A percentile compares a stretch with the other conserved stretches of the same genome.
These are phyloP conservation scores for Singerocomus inundabilis DNA, from an alignment of 1,284 basidiomycete genomes.

Conservation along the genomic window DNA sequence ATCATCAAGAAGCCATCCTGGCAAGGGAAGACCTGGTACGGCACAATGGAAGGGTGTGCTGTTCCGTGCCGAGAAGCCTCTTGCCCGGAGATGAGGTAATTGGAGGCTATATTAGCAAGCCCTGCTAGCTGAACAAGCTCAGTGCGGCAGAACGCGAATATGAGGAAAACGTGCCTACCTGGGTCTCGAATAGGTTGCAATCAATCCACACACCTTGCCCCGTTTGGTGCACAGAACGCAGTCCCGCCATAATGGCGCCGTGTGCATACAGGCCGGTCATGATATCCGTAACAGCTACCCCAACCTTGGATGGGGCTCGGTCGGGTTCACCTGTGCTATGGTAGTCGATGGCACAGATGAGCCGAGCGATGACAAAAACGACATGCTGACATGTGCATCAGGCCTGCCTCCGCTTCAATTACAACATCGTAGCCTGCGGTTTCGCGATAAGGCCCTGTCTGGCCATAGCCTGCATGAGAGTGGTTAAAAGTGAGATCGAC, in stretches of 20 bases:
- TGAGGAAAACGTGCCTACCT: conserved; percentile 46
- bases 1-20: conserved; percentile 92
- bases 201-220: conserved; percentile 91
- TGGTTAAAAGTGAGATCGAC: conserved; percentile 5
- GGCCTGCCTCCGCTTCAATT: conserved; percentile 87
- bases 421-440: conserved; percentile 91
- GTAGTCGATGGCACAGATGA: conserved; percentile 10
- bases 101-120: conserved; percentile 90
- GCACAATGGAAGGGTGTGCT: conserved; percentile 87
- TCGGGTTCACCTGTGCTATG: conserved; percentile 85
- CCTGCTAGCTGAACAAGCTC: conserved; percentile 69
- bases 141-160: background rate
- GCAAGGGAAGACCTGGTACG: conserved; percentile 90
- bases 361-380: conserved; percentile 7
- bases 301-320: conserved; percentile 87
- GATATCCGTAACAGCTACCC: conserved; percentile 89
- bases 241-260: conserved; percentile 88
- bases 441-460: conserved; percentile 84
- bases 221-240: conserved; percentile 80
- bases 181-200: conserved; percentile 84
- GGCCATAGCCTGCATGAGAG: conserved; percentile 74
- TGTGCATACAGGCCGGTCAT: conserved; percentile 93
- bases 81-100: conserved; percentile 86
- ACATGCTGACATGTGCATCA: conserved; percentile 84
- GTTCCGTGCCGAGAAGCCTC: conserved; percentile 91